Base-by-base conservation (phyloP, 2,329 filamentous ascomycete species). In the Ophiosphaerella narmari region DNA sequence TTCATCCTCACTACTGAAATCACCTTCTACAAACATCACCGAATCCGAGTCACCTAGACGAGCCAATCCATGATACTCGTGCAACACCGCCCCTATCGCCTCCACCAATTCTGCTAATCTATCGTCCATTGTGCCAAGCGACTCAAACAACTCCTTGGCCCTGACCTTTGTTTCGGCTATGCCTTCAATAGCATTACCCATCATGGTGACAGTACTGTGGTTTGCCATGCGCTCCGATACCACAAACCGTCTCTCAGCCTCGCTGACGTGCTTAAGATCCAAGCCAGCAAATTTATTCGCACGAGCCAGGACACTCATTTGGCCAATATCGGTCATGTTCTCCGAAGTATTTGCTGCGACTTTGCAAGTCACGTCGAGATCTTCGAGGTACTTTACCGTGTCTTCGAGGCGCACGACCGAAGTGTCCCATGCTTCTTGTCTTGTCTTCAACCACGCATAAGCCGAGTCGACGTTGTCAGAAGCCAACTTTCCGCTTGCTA, bases 271-370 rank as follows among this genome's bases (percentile, higher is more conserved):
- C 18, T 39, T 23, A 18, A 39, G 37, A 18, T 39, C 37, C n/a
- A n/a, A 18, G 4, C 37, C 37, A 13, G 7, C 14, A 16, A 39
- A 21, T 23, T 39, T 21, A 3, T 18, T 37, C 7, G 46, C 45
- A 5, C 51, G 54, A 3, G 40, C 50, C 13, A 52, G 31, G 1
- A 40, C 24, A 9, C 33, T 48, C n/a, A 50, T 43, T 8, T 45
- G 34, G 14, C 16, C 24, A 18, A 46, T 39, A 42, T 26, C 14
- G 16, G 24, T 31, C 48, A 49, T 51, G 35, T 44, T 36, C 42
- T 44, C 14, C 41, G 43, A n/a, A 31, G 42, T 48, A 35, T 12
- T 48, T 11, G 40, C 14, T 4, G 45, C 42, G 13, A 46, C 41
- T 8, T 46, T 39, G 2, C 43, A 16, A 12, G 32, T 46, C 8